Base-by-base conservation (phyloP, 495 filamentous ascomycete species). In the Xylaria acuta region DNA sequence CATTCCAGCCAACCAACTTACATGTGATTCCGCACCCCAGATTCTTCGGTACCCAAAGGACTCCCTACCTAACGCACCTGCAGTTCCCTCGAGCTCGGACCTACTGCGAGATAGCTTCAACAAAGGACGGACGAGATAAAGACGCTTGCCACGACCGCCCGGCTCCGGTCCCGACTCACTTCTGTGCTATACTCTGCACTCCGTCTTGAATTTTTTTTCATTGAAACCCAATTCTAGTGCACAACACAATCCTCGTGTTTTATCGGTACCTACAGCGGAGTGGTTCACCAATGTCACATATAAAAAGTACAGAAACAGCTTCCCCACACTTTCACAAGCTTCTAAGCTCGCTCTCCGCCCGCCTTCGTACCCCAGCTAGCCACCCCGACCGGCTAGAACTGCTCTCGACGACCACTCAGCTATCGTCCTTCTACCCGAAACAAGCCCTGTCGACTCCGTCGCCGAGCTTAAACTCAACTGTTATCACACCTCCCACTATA, bases 241-340 rank as follows among this genome's bases (percentile, higher is more conserved):
- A 56, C 12, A 25, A 12, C 27, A 18, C 25, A 25, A 56, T 56
- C 6, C 53, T 5, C 2, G 25, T 56, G 27, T 25, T 56, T 32
- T 56, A 16, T 56, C 20, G 16, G 53, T 25, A 51, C 47, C 47
- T 32, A 5, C 11, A 56, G 3, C 8, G 6, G 0, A 22, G 36
- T 22, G 32, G 34, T 30, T 64, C 38, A 8, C 62, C 40, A 9
- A 47, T 45, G 32, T 11, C 62, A 11, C 16, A 11, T n/a, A n/a
- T n/a, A 54, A 25, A 40, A 67, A 51, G 20, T 18, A 22, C 8
- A 11, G 47, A 5, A 22, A 45, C 32, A 47, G 34, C 30, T 76
- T 70, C 78, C 77, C 76, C 78, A 79, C 78, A 79, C 73, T 79
- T 79, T 80, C 78, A 80, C 77, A 79, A 79, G 78, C 77, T 76